Base-by-base conservation (phyloP, 805 yeast genomes). In the Yamadazyma ubonensis region DNA sequence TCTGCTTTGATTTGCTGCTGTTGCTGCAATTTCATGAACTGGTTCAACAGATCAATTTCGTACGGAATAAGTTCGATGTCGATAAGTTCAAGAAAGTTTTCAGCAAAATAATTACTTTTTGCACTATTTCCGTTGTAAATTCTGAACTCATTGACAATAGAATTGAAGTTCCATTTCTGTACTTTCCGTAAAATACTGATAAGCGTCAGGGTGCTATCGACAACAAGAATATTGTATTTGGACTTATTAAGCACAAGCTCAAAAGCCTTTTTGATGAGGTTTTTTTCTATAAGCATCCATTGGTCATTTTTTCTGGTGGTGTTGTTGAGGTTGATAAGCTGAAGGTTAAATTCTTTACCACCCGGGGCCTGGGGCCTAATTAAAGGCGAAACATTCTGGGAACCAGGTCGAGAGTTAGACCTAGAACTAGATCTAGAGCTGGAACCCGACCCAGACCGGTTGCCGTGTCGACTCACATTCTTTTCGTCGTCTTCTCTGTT, bases 131-230 rank as follows among this genome's bases (percentile, higher is more conserved):
- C 72, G 6, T 65, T 58, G 59, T 79, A 86, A 6, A 86, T 70
- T 38, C 96, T 69, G 61, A 88, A 93, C 58, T 91, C 98, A 51
- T 83, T 83, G 16, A 89, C 75, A 4, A 91, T 79, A 14, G 95
- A 82, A 17, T 90, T 79, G 55, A 84, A 83, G 51, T 81, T 83
- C 98, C 97, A 91, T 61, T 84, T 84, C 60, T 87, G 93, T 28
- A 90, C 70, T 56, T 83, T 81, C 37, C 99, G 70, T 23, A 93
- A 63, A 2, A 90, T 69, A 0, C 97, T 96, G 8, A 88, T 77
- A 14, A 90, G 71, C 9, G 93, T 78, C 43, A 84, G 82, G 5
- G 90, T 81, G 27, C 84, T 76, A 55, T 93, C 98, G 16, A 93
- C 79, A 10, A 91, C 59, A 32, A 91, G 65, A 4, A 86, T 58